Evolutionary conservation across 139 green algal genomes (phyloP).

Genomic region (Micromonas pusilla): DNA sequence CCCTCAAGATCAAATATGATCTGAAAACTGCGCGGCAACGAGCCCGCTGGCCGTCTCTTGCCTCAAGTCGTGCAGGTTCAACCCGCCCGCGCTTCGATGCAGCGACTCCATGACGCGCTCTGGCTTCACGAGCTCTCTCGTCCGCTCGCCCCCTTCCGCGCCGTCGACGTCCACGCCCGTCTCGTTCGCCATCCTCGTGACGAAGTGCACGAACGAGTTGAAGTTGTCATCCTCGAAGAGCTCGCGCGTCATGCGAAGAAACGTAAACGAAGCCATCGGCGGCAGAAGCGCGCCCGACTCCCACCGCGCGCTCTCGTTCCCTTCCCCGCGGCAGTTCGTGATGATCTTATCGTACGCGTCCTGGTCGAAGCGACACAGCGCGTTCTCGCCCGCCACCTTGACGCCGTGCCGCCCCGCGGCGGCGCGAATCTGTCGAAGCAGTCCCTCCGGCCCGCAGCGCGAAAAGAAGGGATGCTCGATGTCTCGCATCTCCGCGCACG

Average conservation of each 20-base stretch:
- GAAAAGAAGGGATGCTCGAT: constrained; percentile 76
- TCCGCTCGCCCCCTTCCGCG: no score
- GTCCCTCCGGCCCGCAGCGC: constrained; percentile 12
- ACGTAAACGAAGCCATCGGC: constrained; percentile 30
- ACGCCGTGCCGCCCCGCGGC: constrained; percentile 10
- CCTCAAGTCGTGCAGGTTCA: neutral
- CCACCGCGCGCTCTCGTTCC: constrained; percentile 3
- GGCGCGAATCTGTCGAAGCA: constrained; percentile 25
- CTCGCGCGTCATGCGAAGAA: constrained; percentile 17
- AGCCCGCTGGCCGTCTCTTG: neutral
- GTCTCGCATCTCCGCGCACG: constrained; percentile 98
- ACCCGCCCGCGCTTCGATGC: no score
- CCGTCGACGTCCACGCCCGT: neutral
- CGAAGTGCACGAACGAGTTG: constrained; percentile 24
- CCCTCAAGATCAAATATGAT: no score
- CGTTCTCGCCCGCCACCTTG: constrained; percentile 34
- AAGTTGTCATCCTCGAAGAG: constrained; percentile 29
- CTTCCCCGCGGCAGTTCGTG: constrained; percentile 6
- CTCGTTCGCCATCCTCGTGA: constrained; percentile 21
- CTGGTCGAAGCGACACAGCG: constrained; percentile 31
- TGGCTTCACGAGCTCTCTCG: neutral
- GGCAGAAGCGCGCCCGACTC: neutral
- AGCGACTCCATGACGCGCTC: neutral
- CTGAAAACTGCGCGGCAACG: neutral
- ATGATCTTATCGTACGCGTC: constrained; percentile 31